These are phyloP conservation scores for Penicillium corylophilum DNA, from an alignment of 2,329 filamentous ascomycete species.

Conservation along the genomic window DNA sequence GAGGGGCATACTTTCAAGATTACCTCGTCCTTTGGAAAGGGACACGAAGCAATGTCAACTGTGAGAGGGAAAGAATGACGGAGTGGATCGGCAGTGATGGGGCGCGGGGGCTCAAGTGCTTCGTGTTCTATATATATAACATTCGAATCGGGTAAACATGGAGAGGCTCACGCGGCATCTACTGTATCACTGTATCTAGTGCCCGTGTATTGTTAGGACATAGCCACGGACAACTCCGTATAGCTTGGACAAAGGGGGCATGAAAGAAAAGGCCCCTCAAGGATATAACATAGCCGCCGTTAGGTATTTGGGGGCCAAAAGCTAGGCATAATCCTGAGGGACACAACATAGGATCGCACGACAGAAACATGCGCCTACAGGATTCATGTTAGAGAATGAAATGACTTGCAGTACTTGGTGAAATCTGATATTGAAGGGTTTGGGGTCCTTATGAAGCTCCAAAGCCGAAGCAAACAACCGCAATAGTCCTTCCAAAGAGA, in stretches of 20 bases:
- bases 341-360: neutral
- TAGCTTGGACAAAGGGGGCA: too few species aligned
- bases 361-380: neutral
- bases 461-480: too few species aligned
- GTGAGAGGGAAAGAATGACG: neutral
- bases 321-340: too few species aligned
- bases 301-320: too few species aligned
- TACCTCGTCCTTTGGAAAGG: neutral
- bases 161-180: too few species aligned
- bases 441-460: too few species aligned
- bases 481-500: too few species aligned
- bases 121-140: constrained; percentile 12
- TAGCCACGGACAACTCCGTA: too few species aligned
- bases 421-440: neutral
- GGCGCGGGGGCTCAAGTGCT: neutral
- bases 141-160: neutral
- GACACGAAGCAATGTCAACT: neutral
- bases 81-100: constrained; percentile 8
- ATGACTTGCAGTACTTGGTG: neutral
- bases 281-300: too few species aligned
- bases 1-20: constrained; percentile 29
- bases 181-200: too few species aligned
- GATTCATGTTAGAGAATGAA: neutral
- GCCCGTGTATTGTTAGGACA: too few species aligned
- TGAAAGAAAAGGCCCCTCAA: too few species aligned